These are phyloP conservation scores for Zea luxurians DNA, from an alignment of 176 grass and related monocot species.

Conservation along the genomic window DNA sequence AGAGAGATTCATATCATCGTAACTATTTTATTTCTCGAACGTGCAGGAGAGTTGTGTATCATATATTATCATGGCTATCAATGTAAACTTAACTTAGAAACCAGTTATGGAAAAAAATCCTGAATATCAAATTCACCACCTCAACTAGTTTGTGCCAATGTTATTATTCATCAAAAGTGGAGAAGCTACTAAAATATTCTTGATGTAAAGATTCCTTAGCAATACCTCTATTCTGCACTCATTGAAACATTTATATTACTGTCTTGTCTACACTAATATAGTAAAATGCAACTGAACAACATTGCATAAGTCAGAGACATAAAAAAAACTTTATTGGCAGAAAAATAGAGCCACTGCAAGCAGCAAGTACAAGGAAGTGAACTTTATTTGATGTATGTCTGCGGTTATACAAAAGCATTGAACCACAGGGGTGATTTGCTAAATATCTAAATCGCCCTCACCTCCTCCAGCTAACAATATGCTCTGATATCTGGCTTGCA, in stretches of 20 bases:
- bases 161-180: background rate
- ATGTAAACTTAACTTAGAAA: background rate
- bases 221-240: background rate
- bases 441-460: slow-evolving; percentile 40
- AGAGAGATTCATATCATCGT: background rate
- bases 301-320: background rate
- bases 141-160: background rate
- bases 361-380: slow-evolving; percentile 8
- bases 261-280: background rate
- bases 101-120: background rate
- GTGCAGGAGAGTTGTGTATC: background rate
- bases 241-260: background rate
- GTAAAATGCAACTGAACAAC: slow-evolving; percentile 3
- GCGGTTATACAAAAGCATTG: slow-evolving; percentile 33
- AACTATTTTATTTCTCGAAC: background rate
- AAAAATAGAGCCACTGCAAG: slow-evolving; percentile 13
- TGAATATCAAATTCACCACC: background rate
- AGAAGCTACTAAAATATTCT: slow-evolving; percentile 7
- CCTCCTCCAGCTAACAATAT: slow-evolving; percentile 33
- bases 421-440: background rate
- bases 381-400: slow-evolving; percentile 40
- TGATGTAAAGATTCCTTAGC: background rate
- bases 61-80: background rate
- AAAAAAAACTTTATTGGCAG: slow-evolving; percentile 6
- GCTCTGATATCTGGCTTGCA: slow-evolving; percentile 26